Conservation (phyloP, 257 asterid species). For the Nyctanthes arbortristis region DNA sequence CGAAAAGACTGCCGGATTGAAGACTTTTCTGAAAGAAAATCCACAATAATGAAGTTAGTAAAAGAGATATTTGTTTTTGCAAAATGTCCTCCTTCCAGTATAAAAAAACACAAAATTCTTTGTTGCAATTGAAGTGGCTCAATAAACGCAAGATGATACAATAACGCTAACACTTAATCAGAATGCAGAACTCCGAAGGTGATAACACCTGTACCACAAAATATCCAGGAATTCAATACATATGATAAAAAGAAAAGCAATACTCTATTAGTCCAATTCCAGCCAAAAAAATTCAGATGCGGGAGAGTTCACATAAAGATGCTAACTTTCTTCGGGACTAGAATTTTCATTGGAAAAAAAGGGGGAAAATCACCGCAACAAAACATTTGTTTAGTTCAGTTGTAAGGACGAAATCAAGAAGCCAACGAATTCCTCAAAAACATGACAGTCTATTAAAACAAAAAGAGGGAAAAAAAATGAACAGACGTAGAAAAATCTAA, state of each 20-base stretch:
- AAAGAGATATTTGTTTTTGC: background rate
- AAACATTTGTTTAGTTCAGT: background rate
- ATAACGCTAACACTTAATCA: background rate
- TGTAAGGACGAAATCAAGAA: background rate
- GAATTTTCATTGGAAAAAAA: background rate
- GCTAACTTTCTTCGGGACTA: background rate
- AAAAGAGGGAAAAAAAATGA: background rate
- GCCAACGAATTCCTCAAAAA: background rate
- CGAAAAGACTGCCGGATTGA: background rate
- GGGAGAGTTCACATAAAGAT: background rate
- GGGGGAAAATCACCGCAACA: background rate
- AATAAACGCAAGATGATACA: background rate
- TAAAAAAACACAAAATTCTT: background rate
- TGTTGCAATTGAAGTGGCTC: background rate
- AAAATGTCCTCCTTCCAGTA: background rate
- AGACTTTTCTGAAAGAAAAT: conserved; percentile 9
- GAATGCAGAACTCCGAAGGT: background rate
- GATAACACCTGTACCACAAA: background rate
- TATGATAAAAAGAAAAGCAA: background rate
- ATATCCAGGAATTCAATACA: background rate
- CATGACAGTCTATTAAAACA: background rate
- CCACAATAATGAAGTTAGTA: conserved; percentile 17
- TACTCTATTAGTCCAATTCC: background rate
- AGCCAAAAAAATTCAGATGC: background rate
- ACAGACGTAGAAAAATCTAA: background rate